phyloP scores from a whole-genome alignment of 805 yeast species.

The Ogataea polymorpha region DNA sequence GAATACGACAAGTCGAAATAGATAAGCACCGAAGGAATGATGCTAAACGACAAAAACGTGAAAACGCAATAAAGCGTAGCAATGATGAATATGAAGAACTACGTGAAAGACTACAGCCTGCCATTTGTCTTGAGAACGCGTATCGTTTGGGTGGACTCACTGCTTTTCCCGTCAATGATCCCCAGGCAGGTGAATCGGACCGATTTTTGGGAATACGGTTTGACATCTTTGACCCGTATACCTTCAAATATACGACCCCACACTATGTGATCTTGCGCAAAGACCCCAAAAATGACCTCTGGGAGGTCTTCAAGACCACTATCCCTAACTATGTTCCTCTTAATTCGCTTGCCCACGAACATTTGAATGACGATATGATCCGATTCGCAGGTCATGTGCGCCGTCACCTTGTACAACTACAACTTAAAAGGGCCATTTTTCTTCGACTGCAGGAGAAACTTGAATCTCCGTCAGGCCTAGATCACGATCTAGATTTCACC shows the following conservation, averaged over 20 bases:
- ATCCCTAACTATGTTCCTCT: conserved; percentile 33
- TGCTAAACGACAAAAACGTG: conserved; percentile 4
- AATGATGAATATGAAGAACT: conserved; percentile 8
- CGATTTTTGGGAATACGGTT: conserved; percentile 48
- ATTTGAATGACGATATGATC: conserved; percentile 25
- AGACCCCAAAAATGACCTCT: conserved; percentile 24
- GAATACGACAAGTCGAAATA: conserved; percentile 16
- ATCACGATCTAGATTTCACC: conserved; percentile 27
- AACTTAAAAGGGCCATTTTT: conserved; percentile 20
- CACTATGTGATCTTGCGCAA: conserved; percentile 45
- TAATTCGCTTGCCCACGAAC: conserved; percentile 20
- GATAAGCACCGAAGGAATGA: conserved; percentile 5
- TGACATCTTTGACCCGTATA: conserved; percentile 37
- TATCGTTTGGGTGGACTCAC: conserved; percentile 49
- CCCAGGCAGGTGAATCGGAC: conserved; percentile 21
- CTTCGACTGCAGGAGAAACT: conserved; percentile 13
- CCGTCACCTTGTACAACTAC: conserved; percentile 24
- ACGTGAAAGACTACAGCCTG: conserved; percentile 25
- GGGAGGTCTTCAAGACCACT: conserved; percentile 35
- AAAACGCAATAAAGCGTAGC: conserved; percentile 2
- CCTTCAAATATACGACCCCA: conserved; percentile 35
- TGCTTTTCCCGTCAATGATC: conserved; percentile 46
- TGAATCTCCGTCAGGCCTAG: conserved; percentile 15
- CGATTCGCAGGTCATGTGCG: conserved; percentile 27
- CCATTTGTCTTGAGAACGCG: conserved; percentile 44